Base-by-base conservation (phyloP, 768 basidiomycete genomes). In the Lepiota brunneoincarnata region DNA sequence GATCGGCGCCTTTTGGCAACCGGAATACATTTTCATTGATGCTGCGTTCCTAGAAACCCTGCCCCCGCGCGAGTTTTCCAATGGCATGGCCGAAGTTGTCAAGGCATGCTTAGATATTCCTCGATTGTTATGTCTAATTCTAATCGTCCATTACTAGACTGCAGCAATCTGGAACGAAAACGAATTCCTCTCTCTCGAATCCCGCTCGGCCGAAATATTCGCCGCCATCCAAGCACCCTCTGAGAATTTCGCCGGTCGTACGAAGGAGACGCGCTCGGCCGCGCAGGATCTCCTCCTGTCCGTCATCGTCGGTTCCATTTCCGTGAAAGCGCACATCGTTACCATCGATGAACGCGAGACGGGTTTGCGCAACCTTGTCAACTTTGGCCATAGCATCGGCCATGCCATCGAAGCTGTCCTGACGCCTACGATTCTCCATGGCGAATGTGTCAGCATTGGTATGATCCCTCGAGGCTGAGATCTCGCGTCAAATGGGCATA, bases 1-100 rank as follows among this genome's bases (percentile, higher is more conserved):
- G 60, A 93, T 99, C 60, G 97, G 97, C 55, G 90, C 96, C 4
- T 99, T 98, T 77, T 94, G 93, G 92, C 96, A 98, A 70, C 97
- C 97, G 0, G 84, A 90, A 62, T 98, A 88, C 75, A 88, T 98
- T 66, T 99, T 99, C 72, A 96, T 98, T 60, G 97, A 99, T 67
- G 89, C 91, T 21, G 89, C 95, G 1, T 96, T 97, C 78, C 82
- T 99, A 53, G 92, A 94, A 64, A 94, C 92, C 1, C 84, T 99
- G 2, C 95, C 95, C 0, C 70, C 84, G 28, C 79, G 96, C 50
- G 97, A 98, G 68, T 93, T 98, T 58, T 90, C 92, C n/a, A 98
- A 98, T 64, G 96, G 97, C 35, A 96, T 99, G 89, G 96, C 97
- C 0, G 96, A 99, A 69, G 89, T 98, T 2, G 86, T 98, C 66